Percentiles rank a stretch among this genome's conserved stretches.
Evolutionary conservation across 1,284 basidiomycete genomes (phyloP).

Genomic region (Hortiboletus rubellus): DNA sequence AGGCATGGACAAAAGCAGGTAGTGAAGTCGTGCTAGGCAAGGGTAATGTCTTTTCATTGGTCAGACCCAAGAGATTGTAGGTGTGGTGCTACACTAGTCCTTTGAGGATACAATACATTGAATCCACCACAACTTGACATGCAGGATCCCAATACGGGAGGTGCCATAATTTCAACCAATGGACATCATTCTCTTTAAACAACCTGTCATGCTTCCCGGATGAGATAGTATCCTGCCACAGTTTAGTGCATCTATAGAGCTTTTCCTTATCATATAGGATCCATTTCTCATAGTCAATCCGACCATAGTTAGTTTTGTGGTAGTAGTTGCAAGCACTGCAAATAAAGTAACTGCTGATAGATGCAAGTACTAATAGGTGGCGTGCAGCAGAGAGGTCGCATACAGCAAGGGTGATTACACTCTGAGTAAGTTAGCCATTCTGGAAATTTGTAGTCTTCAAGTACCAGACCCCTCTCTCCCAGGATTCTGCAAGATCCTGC

Average conservation of each 20-base stretch:
- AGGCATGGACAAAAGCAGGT: no score
- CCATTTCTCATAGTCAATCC: not conserved
- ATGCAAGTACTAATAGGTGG: not conserved
- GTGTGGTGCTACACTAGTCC: no score
- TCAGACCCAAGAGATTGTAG: no score
- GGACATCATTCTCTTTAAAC: no score
- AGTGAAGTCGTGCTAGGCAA: no score
- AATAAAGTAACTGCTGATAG: constrained; percentile 5
- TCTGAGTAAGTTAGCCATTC: not conserved
- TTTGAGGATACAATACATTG: no score
- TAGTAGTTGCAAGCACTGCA: constrained; percentile 11
- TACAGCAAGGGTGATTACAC: not conserved
- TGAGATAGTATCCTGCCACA: no score
- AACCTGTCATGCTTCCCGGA: no score
- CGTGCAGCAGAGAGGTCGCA: constrained; percentile 12
- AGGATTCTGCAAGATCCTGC: not conserved
- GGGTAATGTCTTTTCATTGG: no score
- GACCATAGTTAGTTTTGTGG: constrained; percentile 6
- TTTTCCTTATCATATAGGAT: not conserved
- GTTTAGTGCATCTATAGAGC: not conserved
- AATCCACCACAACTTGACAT: no score
- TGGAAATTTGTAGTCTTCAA: constrained; percentile 6
- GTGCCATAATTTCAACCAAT: no score
- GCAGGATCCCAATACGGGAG: no score
- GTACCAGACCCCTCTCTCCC: constrained; percentile 5